Evolutionary conservation across 2,329 filamentous ascomycete species (phyloP), one percentile per base, ranked within the genome.

Genomic region (Coniochaeta hoffmannii): DNA sequence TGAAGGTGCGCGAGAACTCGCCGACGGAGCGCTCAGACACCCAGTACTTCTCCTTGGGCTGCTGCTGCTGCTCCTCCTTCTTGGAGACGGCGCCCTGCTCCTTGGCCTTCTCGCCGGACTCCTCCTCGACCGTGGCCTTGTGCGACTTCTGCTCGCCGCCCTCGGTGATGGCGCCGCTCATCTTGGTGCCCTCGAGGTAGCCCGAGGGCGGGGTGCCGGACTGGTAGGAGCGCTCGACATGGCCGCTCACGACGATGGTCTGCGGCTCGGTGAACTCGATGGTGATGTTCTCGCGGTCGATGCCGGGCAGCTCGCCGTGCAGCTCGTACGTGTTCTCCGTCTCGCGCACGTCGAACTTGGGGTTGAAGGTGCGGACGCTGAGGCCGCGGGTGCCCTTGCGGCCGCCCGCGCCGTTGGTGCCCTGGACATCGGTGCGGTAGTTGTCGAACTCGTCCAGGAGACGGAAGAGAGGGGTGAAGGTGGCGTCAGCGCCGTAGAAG

Each of bases 251-350:
- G 60, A 83, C 78, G 44, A 93, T 74, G 15, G 87, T 91, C 73
- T 89, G 85, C 41, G 80, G 76, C 67, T 93, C 88, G 57, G 83
- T 85, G 77, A 92, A 93, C 66, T 93, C 88, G 66, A 93, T 88
- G 67, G 80, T 76, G 65, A 94, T 76, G 65, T 91, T 77, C 63
- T 89, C 83, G 73, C 89, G 88, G 59, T 81, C 80, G 63, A 92
- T 76, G 55, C 89, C 89, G 0, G 89, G 86, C 6, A 93, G 82
- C 71, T 93, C 89, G 64, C 89, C 89, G 64, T 92, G 83, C 19
- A 93, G 85, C 71, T 93, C 86, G 67, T 90, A 93, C 60, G 75
- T 69, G 6, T 82, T 72, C 58, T 80, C 79, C 12, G 80, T 81
- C 74, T 94, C 89, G 68, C 82, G 85, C 59, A 92, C 78, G 64